phyloP scores from a whole-genome alignment of 495 filamentous ascomycete genomes.

The Aspergillus taichungensis region DNA sequence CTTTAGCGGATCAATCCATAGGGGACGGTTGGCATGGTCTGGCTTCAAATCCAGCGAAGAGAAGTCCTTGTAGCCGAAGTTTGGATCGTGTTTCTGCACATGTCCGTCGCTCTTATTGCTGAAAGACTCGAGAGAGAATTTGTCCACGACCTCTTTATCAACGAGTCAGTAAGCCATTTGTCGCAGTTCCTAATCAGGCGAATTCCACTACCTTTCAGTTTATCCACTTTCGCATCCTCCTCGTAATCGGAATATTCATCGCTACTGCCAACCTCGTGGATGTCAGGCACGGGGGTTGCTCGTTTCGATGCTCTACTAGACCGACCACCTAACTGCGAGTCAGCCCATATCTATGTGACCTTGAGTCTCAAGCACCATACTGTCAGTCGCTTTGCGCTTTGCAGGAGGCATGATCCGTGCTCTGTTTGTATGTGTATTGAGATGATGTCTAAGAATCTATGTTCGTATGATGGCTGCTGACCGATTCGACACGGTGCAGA shows the following conservation, averaged over 20 bases:
- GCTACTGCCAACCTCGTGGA: slow-evolving; percentile 56
- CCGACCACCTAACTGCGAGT: slow-evolving; percentile 40
- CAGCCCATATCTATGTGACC: slow-evolving; percentile 18
- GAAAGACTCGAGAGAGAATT: slow-evolving; percentile 52
- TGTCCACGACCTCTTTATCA: slow-evolving; percentile 49
- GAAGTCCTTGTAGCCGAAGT: slow-evolving; percentile 69
- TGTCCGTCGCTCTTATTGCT: slow-evolving; percentile 29
- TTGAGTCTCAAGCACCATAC: slow-evolving; percentile 25
- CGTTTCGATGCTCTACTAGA: slow-evolving; percentile 53
- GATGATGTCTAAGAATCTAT: no score
- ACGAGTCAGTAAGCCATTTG: slow-evolving; percentile 9
- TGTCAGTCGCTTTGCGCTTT: slow-evolving; percentile 68
- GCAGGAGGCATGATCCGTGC: slow-evolving; percentile 47
- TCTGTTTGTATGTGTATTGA: slow-evolving; percentile 1
- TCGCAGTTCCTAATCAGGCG: neutral
- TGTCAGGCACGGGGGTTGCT: slow-evolving; percentile 59
- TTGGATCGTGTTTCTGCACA: slow-evolving; percentile 33
- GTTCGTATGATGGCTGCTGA: no score
- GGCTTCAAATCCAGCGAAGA: slow-evolving; percentile 72
- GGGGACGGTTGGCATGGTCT: slow-evolving; percentile 77
- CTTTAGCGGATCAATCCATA: slow-evolving; percentile 83
- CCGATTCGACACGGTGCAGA: no score
- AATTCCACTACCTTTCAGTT: slow-evolving; percentile 42
- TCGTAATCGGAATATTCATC: slow-evolving; percentile 62
- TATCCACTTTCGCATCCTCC: slow-evolving; percentile 37